A percentile compares a stretch with the other conserved stretches of the same genome.
Evolutionary conservation across 495 filamentous ascomycete species (phyloP).

Genomic region (Annulohypoxylon stygium): DNA sequence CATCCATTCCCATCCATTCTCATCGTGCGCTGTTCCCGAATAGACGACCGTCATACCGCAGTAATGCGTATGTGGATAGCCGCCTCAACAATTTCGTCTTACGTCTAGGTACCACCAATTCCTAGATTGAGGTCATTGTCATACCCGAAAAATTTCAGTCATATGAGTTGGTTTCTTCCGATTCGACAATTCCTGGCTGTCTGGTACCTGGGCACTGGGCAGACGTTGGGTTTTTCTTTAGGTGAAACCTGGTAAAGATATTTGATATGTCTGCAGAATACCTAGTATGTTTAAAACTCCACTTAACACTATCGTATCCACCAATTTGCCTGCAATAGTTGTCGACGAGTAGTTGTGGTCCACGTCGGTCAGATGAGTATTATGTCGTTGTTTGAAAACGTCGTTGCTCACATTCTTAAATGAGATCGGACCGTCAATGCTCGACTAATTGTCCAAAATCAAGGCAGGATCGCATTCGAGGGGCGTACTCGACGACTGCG

Average conservation of each 20-base stretch:
- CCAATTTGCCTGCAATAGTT: slow-evolving; percentile 6
- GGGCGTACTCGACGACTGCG: slow-evolving; percentile 14
- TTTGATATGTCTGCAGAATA: slow-evolving; percentile 15
- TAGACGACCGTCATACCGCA: slow-evolving; percentile 28
- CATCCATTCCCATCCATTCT: neutral
- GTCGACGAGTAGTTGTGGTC: neutral
- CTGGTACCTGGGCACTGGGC: neutral
- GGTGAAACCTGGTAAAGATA: slow-evolving; percentile 16
- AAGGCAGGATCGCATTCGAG: slow-evolving; percentile 10
- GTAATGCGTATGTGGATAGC: slow-evolving; percentile 31
- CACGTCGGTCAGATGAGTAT: neutral
- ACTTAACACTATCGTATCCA: slow-evolving; percentile 26
- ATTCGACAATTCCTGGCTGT: slow-evolving; percentile 27
- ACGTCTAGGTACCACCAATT: slow-evolving; percentile 18
- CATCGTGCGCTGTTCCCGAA: slow-evolving; percentile 32
- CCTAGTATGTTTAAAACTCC: slow-evolving; percentile 12
- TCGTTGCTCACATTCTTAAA: slow-evolving; percentile 1
- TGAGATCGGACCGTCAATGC: neutral
- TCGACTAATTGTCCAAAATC: neutral
- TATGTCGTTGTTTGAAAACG: neutral
- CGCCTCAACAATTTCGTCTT: slow-evolving; percentile 41
- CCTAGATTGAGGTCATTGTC: slow-evolving; percentile 24
- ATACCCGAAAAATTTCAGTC: slow-evolving; percentile 26
- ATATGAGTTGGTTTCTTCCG: slow-evolving; percentile 28
- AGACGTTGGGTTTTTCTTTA: slow-evolving; percentile 8